These are phyloP conservation scores for Dentipellis fragilis DNA, from an alignment of 768 basidiomycete genomes.

Conservation along the genomic window DNA sequence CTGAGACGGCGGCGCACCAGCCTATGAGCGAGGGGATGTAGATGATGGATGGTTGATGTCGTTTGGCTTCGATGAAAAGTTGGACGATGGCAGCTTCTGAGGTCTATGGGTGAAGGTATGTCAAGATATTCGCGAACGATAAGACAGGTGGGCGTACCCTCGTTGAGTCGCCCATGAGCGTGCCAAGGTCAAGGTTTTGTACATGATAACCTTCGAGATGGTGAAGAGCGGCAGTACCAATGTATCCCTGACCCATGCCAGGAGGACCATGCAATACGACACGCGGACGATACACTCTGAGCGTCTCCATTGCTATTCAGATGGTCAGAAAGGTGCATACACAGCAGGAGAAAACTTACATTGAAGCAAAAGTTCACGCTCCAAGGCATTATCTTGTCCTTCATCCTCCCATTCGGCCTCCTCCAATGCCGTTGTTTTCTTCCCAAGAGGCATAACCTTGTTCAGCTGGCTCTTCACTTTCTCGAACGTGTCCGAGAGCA, in stretches of 20 bases:
- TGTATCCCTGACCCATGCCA: conserved; percentile 87
- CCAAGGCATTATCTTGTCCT: conserved; percentile 73
- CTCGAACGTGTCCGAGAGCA: conserved; percentile 61
- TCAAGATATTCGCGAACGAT: conserved; percentile 1
- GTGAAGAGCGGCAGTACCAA: conserved; percentile 87
- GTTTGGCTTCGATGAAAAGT: conserved; percentile 91
- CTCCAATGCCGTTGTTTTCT: conserved; percentile 77
- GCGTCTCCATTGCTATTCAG: conserved; percentile 73
- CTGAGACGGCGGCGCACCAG: conserved; percentile 81
- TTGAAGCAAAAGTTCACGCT: conserved; percentile 82
- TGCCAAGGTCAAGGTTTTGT: conserved; percentile 87
- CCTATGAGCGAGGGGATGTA: conserved; percentile 85
- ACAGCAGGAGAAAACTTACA: conserved; percentile 34
- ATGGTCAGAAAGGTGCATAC: conserved; percentile 3
- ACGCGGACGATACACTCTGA: conserved; percentile 85
- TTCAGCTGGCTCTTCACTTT: conserved; percentile 63
- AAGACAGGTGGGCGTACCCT: conserved; percentile 42
- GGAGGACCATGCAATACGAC: conserved; percentile 66
- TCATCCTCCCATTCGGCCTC: conserved; percentile 92
- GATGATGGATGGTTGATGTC: conserved; percentile 91
- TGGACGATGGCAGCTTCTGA: conserved; percentile 90
- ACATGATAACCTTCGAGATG: conserved; percentile 94
- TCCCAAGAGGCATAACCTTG: conserved; percentile 69
- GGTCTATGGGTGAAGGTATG: conserved; percentile 39
- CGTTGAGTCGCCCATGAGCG: conserved; percentile 79